Base-by-base conservation (phyloP, 2,329 filamentous ascomycete species). In the Exophiala xenobiotica region DNA sequence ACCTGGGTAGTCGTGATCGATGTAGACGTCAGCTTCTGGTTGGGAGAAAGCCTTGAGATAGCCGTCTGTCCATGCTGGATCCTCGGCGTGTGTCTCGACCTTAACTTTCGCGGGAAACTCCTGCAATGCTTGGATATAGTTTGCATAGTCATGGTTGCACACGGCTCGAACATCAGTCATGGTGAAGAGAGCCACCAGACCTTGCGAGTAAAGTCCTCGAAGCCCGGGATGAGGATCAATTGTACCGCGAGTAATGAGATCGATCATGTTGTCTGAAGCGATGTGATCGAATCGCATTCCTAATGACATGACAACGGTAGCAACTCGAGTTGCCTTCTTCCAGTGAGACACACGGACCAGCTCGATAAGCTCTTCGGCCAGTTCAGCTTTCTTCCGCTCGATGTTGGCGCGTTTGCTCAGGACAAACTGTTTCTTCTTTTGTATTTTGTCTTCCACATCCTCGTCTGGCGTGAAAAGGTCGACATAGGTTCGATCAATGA, bases 261-360 rank as follows among this genome's bases (percentile, higher is more conserved):
- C 85, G 47, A 97, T 82, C 68, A 97, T 87, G 51, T 86, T 82
- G 14, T 86, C 77, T 1, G 89, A 88, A 4, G 90, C 90, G 56
- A 99, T 81, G 14, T 83, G 87, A 59, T 96, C 87, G 63, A 97
- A 96, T n/a, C 93, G 85, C 57, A 96, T 81, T 51, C 90, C 92
- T 56, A 96, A 79, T 54, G 93, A 95, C 50, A 92, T 83, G 3
- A 95, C 88, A 66, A 99, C 93, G 27, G 95, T 87, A 7, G 88
- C 88, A 50, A 91, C 95, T 22, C 92, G 81, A 44, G 85, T 90
- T 4, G 92, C 92, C 62, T 96, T 91, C 74, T 96, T 97, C 93
- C 93, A 99, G 66, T 99, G 95, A 0, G 90, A 89, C 2, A 81
- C 81, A 62, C 83, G 85, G 1, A 90, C 88, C 53, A 86, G 74